phyloP scores from a whole-genome alignment of 2,329 filamentous ascomycete species.

The Elsinoe perseae region DNA sequence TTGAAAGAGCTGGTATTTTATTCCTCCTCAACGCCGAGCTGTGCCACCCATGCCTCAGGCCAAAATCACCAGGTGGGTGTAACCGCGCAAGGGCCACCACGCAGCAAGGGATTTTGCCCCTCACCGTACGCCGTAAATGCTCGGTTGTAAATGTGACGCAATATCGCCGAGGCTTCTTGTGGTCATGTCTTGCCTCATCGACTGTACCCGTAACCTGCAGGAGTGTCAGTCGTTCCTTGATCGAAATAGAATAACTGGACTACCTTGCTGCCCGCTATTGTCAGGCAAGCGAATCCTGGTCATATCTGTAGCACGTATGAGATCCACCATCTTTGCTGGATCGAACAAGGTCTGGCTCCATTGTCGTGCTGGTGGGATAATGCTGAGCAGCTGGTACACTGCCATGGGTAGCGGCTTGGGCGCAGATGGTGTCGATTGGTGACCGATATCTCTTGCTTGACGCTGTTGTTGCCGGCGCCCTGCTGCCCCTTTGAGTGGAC shows the following conservation, averaged over 20 bases:
- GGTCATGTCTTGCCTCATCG: neutral
- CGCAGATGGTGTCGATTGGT: constrained; percentile 17
- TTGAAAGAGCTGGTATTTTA: neutral
- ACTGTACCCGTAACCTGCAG: neutral
- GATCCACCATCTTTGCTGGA: constrained; percentile 60
- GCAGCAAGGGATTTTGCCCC: neutral
- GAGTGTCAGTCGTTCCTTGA: neutral
- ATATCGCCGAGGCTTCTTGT: neutral
- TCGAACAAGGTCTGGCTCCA: constrained; percentile 65
- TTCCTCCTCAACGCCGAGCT: constrained; percentile 5
- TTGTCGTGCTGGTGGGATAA: constrained; percentile 63
- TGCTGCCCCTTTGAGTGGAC: constrained; percentile 84
- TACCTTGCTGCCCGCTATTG: constrained; percentile 10
- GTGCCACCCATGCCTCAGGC: neutral
- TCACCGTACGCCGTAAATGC: neutral
- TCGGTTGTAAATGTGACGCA: neutral
- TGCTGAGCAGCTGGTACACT: constrained; percentile 50
- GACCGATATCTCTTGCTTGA: constrained; percentile 35
- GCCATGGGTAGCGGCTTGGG: constrained; percentile 21
- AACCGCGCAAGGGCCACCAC: constrained; percentile 8
- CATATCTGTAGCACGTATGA: constrained; percentile 62
- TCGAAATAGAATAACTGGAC: constrained; percentile 5
- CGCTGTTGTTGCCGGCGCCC: constrained; percentile 70
- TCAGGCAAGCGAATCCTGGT: constrained; percentile 16
- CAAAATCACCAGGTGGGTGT: constrained; percentile 6